Base-by-base conservation (phyloP, 495 filamentous ascomycete genomes). In the Xylona heveae region DNA sequence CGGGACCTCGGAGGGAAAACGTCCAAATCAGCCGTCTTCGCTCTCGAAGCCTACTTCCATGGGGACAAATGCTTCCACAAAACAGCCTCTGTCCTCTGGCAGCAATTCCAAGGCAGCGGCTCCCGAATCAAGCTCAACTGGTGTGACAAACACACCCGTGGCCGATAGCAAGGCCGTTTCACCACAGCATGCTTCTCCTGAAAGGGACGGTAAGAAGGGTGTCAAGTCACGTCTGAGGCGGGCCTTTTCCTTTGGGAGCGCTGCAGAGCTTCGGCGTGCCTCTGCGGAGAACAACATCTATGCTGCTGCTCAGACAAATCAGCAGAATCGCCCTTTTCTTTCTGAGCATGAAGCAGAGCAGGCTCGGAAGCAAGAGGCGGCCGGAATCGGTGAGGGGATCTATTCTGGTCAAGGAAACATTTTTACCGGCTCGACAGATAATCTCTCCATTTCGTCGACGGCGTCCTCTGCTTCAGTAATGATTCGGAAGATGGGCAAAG, bases 401-500 rank as follows among this genome's bases (percentile, higher is more conserved):
- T 99, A 99, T 52, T 71, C 70, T 24, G 81, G 84, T 18, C 82
- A 88, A 40, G 74, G 74, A 12, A 71, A 74, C 38, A 66, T 85
- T 37, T 94, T 94, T 50, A 63, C 73, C 15, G 78, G 82, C 16
- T 97, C 88, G 19, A 95, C 83, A 5, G 88, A 99, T 55, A 93
- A 95, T 38, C 50, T 99, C 10, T 95, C 90, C 2, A 82, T 99
- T 34, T 94, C 85, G 3, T 95, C 90, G 8, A 95, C 88, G 12
- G 88, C 88, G 19, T 95, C 90, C 5, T 99, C 88, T 14, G 88
- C 88, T 16, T 95, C 90, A 22, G 75, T 99, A 40, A 99, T 99
- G 88, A 84, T 99, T 45, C 71, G 88, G 19, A 99, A 99, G 61
- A 95, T 99, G 90, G 90, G 88, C 43, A 78, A 80, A 38, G 84